A percentile compares a stretch with the other conserved stretches of the same genome.
phyloP scores from a whole-genome alignment of 2,329 filamentous ascomycete species.

The Diaporthe longicolla region DNA sequence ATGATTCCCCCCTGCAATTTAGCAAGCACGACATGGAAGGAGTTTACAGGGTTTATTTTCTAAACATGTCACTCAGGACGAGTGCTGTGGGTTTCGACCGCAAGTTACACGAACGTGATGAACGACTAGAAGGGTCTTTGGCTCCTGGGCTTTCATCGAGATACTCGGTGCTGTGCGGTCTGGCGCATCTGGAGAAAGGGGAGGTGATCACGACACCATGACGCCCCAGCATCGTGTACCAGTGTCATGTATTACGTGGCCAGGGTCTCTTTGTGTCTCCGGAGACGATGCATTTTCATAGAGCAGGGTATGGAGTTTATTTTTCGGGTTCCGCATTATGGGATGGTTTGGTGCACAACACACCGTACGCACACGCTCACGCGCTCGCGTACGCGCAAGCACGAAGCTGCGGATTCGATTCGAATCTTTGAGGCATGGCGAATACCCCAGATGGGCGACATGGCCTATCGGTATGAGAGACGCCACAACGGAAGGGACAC shows the following conservation, averaged over 20 bases:
- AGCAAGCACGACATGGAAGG: conserved; percentile 39
- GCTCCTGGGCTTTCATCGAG: conserved; percentile 31
- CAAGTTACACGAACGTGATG: conserved; percentile 37
- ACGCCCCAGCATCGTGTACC: conserved; percentile 19
- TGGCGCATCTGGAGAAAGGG: conserved; percentile 39
- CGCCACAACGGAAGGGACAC: conserved; percentile 23
- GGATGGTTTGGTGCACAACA: conserved; percentile 37
- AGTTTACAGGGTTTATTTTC: conserved; percentile 39
- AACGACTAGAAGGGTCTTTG: conserved; percentile 31
- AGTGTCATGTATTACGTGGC: conserved; percentile 21
- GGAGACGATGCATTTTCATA: conserved; percentile 41
- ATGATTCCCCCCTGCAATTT: conserved; percentile 38
- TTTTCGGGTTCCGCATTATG: conserved; percentile 36
- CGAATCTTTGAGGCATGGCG: conserved; percentile 20
- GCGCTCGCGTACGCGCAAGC: conserved; percentile 1
- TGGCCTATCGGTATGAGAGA: conserved; percentile 17
- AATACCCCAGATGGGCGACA: conserved; percentile 11
- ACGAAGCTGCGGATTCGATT: conserved; percentile 23
- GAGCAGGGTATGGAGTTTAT: conserved; percentile 40
- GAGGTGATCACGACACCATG: conserved; percentile 16
- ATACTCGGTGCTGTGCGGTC: conserved; percentile 34
- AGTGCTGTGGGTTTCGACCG: conserved; percentile 27
- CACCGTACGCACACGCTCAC: conserved; percentile 2
- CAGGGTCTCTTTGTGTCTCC: conserved; percentile 16
- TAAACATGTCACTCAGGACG: conserved; percentile 24